A percentile compares a stretch with the other conserved stretches of the same genome.
phyloP scores from a whole-genome alignment of 352 stramenopile species.

The Globisporangium megalacanthum region DNA sequence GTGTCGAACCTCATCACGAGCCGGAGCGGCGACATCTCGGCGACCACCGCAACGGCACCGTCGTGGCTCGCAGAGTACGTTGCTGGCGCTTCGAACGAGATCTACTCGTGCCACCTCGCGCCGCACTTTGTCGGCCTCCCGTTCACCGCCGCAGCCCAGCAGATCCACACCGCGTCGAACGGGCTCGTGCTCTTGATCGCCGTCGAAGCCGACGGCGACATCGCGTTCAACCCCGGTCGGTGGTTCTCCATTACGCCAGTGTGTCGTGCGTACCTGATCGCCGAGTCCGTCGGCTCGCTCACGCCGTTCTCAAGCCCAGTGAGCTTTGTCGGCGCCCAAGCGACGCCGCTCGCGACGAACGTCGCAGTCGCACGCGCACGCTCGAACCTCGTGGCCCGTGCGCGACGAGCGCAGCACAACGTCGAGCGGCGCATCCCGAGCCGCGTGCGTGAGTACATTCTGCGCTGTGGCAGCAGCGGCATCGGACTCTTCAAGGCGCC shows the following conservation, averaged over 20 bases:
- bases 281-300: conserved; percentile 57
- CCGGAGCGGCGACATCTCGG: conserved; percentile 40
- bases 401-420: conserved; percentile 61
- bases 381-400: conserved; percentile 39
- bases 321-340: conserved; percentile 14
- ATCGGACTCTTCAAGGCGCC: conserved; percentile 31
- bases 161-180: conserved; percentile 64
- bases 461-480: conserved; percentile 24
- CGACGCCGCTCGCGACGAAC: conserved; percentile 23
- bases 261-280: conserved; percentile 74
- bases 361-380: conserved; percentile 27
- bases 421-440: conserved; percentile 63
- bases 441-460: conserved; percentile 56
- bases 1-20: conserved; percentile 84
- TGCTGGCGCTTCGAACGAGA: conserved; percentile 70
- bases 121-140: conserved; percentile 59
- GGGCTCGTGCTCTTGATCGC: conserved; percentile 74
- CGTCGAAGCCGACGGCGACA: conserved; percentile 57
- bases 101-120: conserved; percentile 63
- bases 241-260: conserved; percentile 39
- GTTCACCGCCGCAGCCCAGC: conserved; percentile 66
- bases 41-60: conserved; percentile 2
- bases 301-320: conserved; percentile 29
- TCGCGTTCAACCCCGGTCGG: conserved; percentile 71
- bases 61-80: conserved; percentile 76